A percentile compares a stretch with the other conserved stretches of the same genome.
Conservation (phyloP, 2,329 filamentous ascomycete species). For the Penicillium sp. region DNA sequence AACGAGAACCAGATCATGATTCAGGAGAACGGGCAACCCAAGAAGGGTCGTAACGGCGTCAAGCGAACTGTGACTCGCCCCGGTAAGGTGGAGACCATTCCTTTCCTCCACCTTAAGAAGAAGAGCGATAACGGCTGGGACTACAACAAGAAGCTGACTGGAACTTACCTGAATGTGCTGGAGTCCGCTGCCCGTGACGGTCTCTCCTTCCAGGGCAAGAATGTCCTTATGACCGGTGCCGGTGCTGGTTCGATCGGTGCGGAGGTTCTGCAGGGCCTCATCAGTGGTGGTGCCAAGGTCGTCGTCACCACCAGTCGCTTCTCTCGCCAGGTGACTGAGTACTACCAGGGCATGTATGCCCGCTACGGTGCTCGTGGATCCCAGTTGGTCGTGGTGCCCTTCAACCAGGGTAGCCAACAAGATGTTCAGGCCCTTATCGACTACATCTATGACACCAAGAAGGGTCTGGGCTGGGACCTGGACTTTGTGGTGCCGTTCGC, state of each 20-base stretch:
- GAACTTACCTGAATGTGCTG: constrained; percentile 85
- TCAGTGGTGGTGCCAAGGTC: constrained; percentile 95
- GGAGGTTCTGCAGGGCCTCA: constrained; percentile 90
- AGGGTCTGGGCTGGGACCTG: constrained; percentile 95
- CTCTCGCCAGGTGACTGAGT: constrained; percentile 96
- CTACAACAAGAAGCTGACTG: constrained; percentile 98
- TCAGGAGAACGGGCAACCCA: constrained; percentile 68
- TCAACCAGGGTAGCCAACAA: constrained; percentile 98
- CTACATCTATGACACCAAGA: constrained; percentile 97
- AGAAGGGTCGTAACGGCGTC: constrained; percentile 56
- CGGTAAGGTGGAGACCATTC: constrained; percentile 94
- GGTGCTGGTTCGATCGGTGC: constrained; percentile 97
- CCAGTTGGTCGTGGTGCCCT: constrained; percentile 95
- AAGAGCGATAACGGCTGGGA: constrained; percentile 96
- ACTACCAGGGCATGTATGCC: constrained; percentile 98
- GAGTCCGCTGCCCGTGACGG: constrained; percentile 84
- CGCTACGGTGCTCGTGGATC: constrained; percentile 91
- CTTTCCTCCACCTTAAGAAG: constrained; percentile 97
- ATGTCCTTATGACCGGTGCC: constrained; percentile 96
- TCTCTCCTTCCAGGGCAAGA: constrained; percentile 90
- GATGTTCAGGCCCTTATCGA: constrained; percentile 91
- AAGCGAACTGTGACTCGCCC: constrained; percentile 60
- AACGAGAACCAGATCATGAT: constrained; percentile 97
- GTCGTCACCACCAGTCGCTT: constrained; percentile 95
- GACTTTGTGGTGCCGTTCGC: constrained; percentile 96